A percentile compares a stretch with the other conserved stretches of the same genome.
phyloP scores from a whole-genome alignment of 148 eudicot genomes.

The Spergularia marina region DNA sequence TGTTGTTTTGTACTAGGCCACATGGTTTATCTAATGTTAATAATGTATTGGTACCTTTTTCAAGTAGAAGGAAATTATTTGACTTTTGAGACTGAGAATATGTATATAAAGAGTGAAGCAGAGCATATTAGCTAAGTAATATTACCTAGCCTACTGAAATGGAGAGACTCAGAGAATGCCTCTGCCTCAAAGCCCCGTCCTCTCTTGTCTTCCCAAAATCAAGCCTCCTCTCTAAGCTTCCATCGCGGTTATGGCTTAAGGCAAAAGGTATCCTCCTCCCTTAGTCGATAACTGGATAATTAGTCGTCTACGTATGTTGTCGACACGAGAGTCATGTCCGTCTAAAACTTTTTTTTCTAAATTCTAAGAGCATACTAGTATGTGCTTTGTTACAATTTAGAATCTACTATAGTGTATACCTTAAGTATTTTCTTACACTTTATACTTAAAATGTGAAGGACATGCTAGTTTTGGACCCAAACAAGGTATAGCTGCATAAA shows the following conservation, averaged over 20 bases:
- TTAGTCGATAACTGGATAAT: background rate
- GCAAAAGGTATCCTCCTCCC: slow-evolving; percentile 19
- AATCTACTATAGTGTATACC: too few species aligned
- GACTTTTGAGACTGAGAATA: slow-evolving; percentile 17
- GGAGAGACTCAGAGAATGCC: slow-evolving; percentile 29
- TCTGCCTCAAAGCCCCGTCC: slow-evolving; percentile 29
- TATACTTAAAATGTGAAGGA: slow-evolving; percentile 11
- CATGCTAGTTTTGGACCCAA: slow-evolving; percentile 13
- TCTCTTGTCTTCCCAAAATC: slow-evolving; percentile 24
- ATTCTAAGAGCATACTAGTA: background rate
- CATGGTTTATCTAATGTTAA: background rate
- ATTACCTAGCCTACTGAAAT: background rate
- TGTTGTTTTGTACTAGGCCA: slow-evolving; percentile 7
- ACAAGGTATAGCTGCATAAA: slow-evolving; percentile 1
- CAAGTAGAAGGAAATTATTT: slow-evolving; percentile 18
- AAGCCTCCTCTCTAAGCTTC: slow-evolving; percentile 23
- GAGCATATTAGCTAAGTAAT: background rate
- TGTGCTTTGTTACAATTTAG: too few species aligned
- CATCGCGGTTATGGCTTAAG: slow-evolving; percentile 26
- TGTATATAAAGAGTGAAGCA: slow-evolving; percentile 21
- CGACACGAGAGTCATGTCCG: too few species aligned
- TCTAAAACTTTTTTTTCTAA: background rate
- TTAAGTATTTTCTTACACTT: background rate
- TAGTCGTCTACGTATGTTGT: too few species aligned
- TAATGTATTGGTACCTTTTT: background rate